Conservation (phyloP, 2,329 filamentous ascomycete genomes). For the Lecanoromycetidae sp. region DNA sequence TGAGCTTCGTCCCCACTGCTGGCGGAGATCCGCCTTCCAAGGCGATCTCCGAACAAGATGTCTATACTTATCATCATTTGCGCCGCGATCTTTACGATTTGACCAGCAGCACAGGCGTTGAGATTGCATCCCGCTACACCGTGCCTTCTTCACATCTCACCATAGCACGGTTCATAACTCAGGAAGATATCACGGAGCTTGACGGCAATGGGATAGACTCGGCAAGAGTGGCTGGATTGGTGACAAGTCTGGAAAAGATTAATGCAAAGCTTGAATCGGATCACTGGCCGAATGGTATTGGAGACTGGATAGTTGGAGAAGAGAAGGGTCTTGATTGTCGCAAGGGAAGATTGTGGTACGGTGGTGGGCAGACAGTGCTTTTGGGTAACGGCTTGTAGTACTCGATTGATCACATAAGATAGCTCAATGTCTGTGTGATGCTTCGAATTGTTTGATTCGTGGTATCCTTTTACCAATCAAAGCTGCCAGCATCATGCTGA, state of each 20-base stretch:
- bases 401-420: background rate
- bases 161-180: slow-evolving; percentile 64
- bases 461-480: too few species aligned
- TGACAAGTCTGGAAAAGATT: slow-evolving; percentile 59
- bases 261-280: slow-evolving; percentile 62
- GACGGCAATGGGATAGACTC: slow-evolving; percentile 30
- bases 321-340: slow-evolving; percentile 68
- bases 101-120: slow-evolving; percentile 49
- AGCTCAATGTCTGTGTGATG: too few species aligned
- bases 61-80: slow-evolving; percentile 82
- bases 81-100: slow-evolving; percentile 62
- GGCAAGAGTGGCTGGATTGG: slow-evolving; percentile 50
- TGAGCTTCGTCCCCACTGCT: slow-evolving; percentile 74
- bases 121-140: slow-evolving; percentile 66
- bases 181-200: slow-evolving; percentile 42
- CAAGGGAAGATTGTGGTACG: slow-evolving; percentile 75
- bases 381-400: slow-evolving; percentile 36
- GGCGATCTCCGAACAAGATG: slow-evolving; percentile 39
- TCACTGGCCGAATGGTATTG: slow-evolving; percentile 53
- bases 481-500: too few species aligned
- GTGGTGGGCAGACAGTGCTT: slow-evolving; percentile 58
- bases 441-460: too few species aligned
- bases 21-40: slow-evolving; percentile 39
- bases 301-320: slow-evolving; percentile 80
- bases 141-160: slow-evolving; percentile 87